Conservation (phyloP, 192 early-diverging fungal species). For the Chytriomyces hyalinus region DNA sequence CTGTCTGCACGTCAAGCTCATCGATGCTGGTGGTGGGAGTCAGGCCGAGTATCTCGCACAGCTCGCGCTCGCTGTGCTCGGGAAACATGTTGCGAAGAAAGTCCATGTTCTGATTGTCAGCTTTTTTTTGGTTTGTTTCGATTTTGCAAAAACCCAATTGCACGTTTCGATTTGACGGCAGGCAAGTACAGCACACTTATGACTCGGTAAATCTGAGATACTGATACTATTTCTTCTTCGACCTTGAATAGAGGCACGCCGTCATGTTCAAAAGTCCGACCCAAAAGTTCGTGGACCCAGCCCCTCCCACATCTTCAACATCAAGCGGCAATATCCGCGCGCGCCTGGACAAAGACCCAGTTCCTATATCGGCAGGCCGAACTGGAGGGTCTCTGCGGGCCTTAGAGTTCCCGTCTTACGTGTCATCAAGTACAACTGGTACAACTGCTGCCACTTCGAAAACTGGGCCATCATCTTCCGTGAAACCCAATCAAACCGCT, state of each 20-base stretch:
- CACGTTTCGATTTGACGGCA: not conserved
- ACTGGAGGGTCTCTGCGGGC: too few species aligned
- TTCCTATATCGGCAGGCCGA: not conserved
- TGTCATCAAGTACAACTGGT: not conserved
- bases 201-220: not conserved
- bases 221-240: too few species aligned
- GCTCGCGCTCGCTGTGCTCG: not conserved
- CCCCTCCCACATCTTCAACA: not conserved
- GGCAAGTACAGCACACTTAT: not conserved
- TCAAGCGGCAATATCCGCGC: too few species aligned
- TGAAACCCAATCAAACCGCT: not conserved
- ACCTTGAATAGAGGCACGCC: too few species aligned
- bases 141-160: not conserved
- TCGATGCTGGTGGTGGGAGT: not conserved
- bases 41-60: not conserved
- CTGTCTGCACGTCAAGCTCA: constrained; percentile 5
- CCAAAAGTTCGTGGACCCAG: not conserved
- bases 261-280: not conserved
- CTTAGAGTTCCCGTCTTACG: not conserved
- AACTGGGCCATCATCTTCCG: not conserved
- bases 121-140: not conserved
- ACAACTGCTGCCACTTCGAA: not conserved
- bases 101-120: not conserved
- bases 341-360: not conserved
- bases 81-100: not conserved